A percentile compares a stretch with the other conserved stretches of the same genome.
phyloP scores from a whole-genome alignment of 352 stramenopile species.

The Globisporangium sylvaticum region DNA sequence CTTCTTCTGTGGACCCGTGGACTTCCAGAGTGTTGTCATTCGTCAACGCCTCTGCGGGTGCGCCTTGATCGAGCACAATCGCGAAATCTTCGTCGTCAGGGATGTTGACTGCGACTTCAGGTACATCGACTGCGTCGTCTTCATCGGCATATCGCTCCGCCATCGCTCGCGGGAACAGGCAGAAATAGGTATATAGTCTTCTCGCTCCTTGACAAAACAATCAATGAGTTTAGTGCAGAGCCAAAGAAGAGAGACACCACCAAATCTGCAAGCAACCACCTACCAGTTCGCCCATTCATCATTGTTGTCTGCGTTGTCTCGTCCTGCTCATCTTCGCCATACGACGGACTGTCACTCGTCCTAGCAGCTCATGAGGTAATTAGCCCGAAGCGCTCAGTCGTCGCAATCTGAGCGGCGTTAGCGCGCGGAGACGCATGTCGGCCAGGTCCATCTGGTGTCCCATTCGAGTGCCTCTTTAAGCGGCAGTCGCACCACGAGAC shows the following conservation, averaged over 20 bases:
- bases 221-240: neutral
- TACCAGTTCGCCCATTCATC: neutral
- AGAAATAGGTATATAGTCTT: neutral
- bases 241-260: neutral
- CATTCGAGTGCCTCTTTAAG: neutral
- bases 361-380: neutral
- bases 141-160: neutral
- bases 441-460: neutral
- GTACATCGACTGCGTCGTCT: neutral
- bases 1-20: neutral
- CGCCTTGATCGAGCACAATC: neutral
- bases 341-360: neutral
- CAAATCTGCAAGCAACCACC: neutral
- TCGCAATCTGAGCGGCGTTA: neutral
- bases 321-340: neutral
- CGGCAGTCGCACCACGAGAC: neutral
- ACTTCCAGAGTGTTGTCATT: neutral
- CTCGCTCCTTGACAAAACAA: neutral
- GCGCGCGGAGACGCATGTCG: neutral
- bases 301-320: neutral
- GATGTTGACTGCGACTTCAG: neutral
- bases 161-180: neutral
- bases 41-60: neutral
- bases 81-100: conserved; percentile 5
- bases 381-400: neutral